Evolutionary conservation across 257 asterid species (phyloP).

Genomic region (Solanum sitiens): DNA sequence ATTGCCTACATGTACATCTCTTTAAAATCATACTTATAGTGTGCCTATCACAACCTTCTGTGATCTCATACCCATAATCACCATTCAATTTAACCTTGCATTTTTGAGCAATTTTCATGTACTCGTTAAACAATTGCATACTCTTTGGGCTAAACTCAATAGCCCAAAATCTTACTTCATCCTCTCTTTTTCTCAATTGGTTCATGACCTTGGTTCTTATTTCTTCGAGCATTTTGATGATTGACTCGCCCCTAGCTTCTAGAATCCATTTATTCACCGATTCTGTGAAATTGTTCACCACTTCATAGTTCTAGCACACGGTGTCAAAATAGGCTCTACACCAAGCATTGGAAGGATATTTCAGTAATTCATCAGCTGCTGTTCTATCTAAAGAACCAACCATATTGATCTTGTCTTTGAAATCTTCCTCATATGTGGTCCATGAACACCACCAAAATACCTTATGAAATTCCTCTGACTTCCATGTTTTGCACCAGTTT

Average conservation of each 20-base stretch:
- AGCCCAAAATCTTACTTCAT: not conserved
- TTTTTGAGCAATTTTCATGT: no score
- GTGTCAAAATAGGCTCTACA: not conserved
- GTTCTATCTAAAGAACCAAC: not conserved
- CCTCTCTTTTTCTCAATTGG: not conserved
- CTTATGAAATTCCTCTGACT: not conserved
- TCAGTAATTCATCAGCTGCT: not conserved
- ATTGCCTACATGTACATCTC: no score
- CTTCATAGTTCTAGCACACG: not conserved
- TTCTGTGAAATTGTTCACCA: not conserved
- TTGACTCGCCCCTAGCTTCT: not conserved
- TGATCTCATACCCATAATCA: no score
- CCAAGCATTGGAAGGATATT: not conserved
- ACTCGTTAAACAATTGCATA: no score
- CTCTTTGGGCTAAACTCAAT: not conserved
- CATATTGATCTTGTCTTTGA: not conserved
- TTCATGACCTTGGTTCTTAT: not conserved
- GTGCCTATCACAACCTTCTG: no score
- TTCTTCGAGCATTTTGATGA: not conserved
- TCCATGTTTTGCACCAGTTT: not conserved
- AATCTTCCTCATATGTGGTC: not conserved
- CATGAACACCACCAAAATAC: not conserved
- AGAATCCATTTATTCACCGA: not conserved
- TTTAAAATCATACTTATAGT: no score
- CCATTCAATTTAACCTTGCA: no score